A percentile compares a stretch with the other conserved stretches of the same genome.
Conservation (phyloP, 148 eudicot species). For the Spergularia marina region DNA sequence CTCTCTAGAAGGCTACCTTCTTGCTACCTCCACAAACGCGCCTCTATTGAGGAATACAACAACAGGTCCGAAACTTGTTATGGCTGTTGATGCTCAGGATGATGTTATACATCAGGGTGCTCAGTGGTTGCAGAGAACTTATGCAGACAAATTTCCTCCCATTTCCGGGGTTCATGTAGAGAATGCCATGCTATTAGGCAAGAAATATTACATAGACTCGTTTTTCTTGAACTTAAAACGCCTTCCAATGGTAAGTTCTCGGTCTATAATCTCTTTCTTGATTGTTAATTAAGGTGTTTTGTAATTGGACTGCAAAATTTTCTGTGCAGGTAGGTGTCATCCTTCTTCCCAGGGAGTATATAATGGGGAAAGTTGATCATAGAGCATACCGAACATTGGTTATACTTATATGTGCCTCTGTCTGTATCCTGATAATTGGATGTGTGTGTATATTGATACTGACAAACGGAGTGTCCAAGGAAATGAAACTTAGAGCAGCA, state of each 20-base stretch:
- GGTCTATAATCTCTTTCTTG: not conserved
- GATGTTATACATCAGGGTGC: constrained; percentile 71
- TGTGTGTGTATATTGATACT: constrained; percentile 84
- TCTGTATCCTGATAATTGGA: constrained; percentile 77
- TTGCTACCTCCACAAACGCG: constrained; percentile 81
- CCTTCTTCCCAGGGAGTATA: constrained; percentile 80
- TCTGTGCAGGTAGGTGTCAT: constrained; percentile 83
- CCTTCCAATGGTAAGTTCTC: constrained; percentile 79
- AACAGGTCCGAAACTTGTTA: constrained; percentile 64
- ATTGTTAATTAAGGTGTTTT: constrained; percentile 11
- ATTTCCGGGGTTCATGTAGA: constrained; percentile 75
- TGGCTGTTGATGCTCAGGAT: constrained; percentile 69
- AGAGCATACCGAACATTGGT: constrained; percentile 76
- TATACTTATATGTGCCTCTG: constrained; percentile 76
- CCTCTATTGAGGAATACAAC: constrained; percentile 68
- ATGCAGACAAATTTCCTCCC: constrained; percentile 46
- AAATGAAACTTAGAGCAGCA: constrained; percentile 94
- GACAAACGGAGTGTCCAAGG: constrained; percentile 97
- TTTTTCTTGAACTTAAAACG: constrained; percentile 82
- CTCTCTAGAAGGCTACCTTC: constrained; percentile 86
- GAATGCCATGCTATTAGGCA: constrained; percentile 62
- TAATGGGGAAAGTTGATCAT: constrained; percentile 91
- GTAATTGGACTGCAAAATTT: not conserved
- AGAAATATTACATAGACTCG: constrained; percentile 81
- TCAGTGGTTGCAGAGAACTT: constrained; percentile 55